Evolutionary conservation across 805 yeast genomes (phyloP), one percentile per base, ranked within the genome.

Genomic region (Scheffersomyces ergatensis): DNA sequence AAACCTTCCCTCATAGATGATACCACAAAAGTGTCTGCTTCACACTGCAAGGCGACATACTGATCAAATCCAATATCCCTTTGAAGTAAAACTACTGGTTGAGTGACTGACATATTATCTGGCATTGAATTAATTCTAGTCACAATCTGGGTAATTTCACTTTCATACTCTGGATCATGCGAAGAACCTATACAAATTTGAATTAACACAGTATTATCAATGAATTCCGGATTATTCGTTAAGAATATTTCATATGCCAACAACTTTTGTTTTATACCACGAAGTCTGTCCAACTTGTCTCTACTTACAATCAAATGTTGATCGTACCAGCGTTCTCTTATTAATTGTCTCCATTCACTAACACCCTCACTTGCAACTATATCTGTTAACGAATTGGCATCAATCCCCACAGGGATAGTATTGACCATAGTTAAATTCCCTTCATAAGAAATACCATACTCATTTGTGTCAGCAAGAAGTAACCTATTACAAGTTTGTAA

Each of bases 1-100:
- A 93, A 86, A 19, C 99, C 99, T 62, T 93, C 99, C 57, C 99
- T 82, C 73, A 92, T 77, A 1, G 96, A 86, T 8, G 95, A 82
- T 2, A 92, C 97, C 33, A 86, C 81, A 55, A 93, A 93, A 1
- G 80, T 72, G 49, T 88, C 95, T 1, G 98, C 96, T 57, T 89
- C 97, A 27, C 81, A 68, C 34, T 86, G 76, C 37, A 93, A 66
- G 0, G 96, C 98, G 43, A 93, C 61, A 57, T 93, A 93, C 62
- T 93, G 98, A 41, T 81, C 85, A 57, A 87, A 92, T 29, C 82
- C 90, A 39, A 93, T 78, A 50, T 92, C 97, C 59, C 89, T 95
- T 49, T 88, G 92, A 36, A 93, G 67, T 25, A 90, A 76, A 1
- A 89, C 89, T 4, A 93, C 95, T 1, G 96, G 97, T 55, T 83